phyloP scores from a whole-genome alignment of 116 monocot genomes.

The Phalaenopsis hybrid region DNA sequence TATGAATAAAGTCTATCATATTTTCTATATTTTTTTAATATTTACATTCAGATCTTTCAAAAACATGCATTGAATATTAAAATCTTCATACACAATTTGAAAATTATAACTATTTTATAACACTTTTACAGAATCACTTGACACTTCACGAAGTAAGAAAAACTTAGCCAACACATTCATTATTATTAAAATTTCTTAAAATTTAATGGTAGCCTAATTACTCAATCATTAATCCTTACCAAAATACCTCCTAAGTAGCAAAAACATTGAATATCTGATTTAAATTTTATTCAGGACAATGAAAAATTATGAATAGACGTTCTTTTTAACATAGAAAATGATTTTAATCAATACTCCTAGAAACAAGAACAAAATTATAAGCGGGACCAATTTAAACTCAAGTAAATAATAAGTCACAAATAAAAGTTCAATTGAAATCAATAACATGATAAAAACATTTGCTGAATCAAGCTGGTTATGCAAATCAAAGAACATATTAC shows the following conservation, averaged over 20 bases:
- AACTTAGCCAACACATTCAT: neutral
- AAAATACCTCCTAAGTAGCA: neutral
- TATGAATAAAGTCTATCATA: neutral
- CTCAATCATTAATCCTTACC: neutral
- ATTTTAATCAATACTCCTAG: neutral
- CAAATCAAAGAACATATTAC: neutral
- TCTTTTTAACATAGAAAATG: neutral
- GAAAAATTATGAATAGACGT: neutral
- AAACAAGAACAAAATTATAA: neutral
- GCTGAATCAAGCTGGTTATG: neutral
- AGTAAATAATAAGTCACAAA: too few species aligned
- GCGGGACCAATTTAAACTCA: neutral
- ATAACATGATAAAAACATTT: neutral
- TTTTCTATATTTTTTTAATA: neutral
- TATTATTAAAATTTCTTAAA: neutral
- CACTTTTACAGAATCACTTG: neutral
- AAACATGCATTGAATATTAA: neutral
- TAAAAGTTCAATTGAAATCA: too few species aligned
- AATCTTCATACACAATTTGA: neutral
- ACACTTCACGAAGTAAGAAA: neutral
- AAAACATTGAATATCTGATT: neutral
- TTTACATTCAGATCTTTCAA: neutral
- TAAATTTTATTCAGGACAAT: neutral
- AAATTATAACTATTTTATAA: neutral
- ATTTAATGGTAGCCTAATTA: neutral